Conservation (phyloP, 2,329 filamentous ascomycete genomes). For the Cercospora sp. region DNA sequence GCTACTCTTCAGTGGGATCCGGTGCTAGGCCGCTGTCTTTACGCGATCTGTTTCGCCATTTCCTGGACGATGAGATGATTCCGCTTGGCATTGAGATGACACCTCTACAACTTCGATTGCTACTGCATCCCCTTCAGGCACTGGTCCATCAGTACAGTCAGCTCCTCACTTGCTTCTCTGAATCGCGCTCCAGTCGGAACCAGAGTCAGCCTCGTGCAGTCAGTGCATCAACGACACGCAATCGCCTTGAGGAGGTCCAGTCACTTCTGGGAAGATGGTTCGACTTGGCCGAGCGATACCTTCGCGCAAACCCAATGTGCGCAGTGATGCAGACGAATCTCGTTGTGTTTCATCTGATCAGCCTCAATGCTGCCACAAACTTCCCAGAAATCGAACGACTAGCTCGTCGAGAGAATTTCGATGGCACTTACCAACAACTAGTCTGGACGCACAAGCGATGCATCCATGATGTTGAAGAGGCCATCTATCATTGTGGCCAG, state of each 20-base stretch:
- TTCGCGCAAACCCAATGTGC: conserved; percentile 58
- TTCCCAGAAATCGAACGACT: conserved; percentile 68
- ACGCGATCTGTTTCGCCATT: conserved; percentile 65
- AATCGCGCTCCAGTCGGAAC: conserved; percentile 51
- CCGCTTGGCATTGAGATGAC: conserved; percentile 54
- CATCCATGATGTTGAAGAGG: conserved; percentile 63
- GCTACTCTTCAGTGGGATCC: conserved; percentile 56
- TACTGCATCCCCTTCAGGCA: conserved; percentile 67
- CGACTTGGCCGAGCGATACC: conserved; percentile 59
- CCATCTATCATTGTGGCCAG: conserved; percentile 68
- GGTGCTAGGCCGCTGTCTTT: conserved; percentile 59
- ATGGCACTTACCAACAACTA: conserved; percentile 57
- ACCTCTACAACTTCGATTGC: conserved; percentile 62
- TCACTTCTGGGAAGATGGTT: conserved; percentile 66
- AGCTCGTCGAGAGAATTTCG: conserved; percentile 61
- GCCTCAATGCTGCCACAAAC: conserved; percentile 66
- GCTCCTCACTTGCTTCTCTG: conserved; percentile 65
- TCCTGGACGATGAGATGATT: conserved; percentile 64
- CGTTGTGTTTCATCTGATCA: conserved; percentile 69
- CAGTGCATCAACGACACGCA: conserved; percentile 61
- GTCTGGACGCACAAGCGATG: conserved; percentile 61
- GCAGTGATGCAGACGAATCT: conserved; percentile 64
- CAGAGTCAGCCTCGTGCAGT: conserved; percentile 48
- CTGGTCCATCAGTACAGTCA: conserved; percentile 65
- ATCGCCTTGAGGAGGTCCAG: conserved; percentile 64